Evolutionary conservation across 2,329 filamentous ascomycete species (phyloP), one percentile per base, ranked within the genome.

Genomic region (Fusarium sp.): DNA sequence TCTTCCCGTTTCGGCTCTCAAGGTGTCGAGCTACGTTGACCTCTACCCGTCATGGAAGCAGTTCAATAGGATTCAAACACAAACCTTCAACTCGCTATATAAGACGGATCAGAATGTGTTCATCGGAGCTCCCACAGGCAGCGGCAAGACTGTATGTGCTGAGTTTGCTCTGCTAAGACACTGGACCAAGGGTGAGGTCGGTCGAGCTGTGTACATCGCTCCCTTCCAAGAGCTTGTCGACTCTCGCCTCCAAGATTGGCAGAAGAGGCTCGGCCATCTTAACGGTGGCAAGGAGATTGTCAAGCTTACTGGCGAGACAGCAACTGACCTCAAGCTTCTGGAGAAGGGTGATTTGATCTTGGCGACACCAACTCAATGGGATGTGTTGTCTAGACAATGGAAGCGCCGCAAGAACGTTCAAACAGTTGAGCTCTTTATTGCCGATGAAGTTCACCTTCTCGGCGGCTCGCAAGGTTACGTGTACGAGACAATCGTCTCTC

Each of bases 51-150:
- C 91, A 28, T 96, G 93, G 89, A 86, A 89, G 56, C 89, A 92
- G 65, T 99, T 99, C 84, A 99, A 99, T 83, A 96, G 96, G 77
- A 92, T 99, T 14, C 96, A 99, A 79, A 97, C 96, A 1, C 96
- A 99, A 77, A 93, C 93, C 0, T 99, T 98, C 83, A 97, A 97
- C 76, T 94, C 94, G 2, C 82, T 99, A 1, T 98, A 93, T 77
- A 90, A 91, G 46, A 91, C 92, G 1, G 92, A 98, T 76, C 93
- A 98, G 72, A 98, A 96, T 73, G 94, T 97, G 21, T 93, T 99
- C 66, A 83, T 99, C 66, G 94, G 93, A 44, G 91, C 95, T n/a
- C 91, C 96, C 2, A 94, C 94, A 10, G 95, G 96, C 42, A 97
- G 93, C 76, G 96, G 96, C 60, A 99, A 99, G 85, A 98, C 96